Base-by-base conservation (phyloP, 257 asterid genomes). In the Dorcoceras hygrometricum region DNA sequence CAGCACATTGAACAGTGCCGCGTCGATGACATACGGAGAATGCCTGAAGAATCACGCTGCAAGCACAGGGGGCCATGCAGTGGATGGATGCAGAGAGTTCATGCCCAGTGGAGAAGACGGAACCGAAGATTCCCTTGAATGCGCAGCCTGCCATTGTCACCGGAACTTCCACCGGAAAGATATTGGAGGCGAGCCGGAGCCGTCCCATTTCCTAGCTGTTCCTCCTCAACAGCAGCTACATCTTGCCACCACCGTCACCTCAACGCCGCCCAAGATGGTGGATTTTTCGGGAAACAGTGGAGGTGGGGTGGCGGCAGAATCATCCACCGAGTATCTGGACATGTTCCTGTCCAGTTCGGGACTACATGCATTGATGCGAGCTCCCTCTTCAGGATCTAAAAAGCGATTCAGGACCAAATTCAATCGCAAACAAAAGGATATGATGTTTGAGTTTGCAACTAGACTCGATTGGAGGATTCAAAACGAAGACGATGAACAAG, bases 31-130 rank as follows among this genome's bases (percentile, higher is more conserved):
- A 0, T 70, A 75, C 27, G 65, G 66, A 43, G 76, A 75, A 23
- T 75, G 79, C n/a, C 55, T 75, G 56, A 75, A 65, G 59, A 75
- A 75, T 32, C 79, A 75, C 27, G 79, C 72, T 10, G 79, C 79
- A 10, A 75, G 76, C 39, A 57, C 69, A 53, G 79, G 79, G 0
- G 72, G 72, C 50, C 72, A 70, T 32, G 79, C 76, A 0, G 32
- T 75, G 22, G 79, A 75, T 63, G 75, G 79, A 31, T 75, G 79
- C 11, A 71, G 79, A 31, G 79, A 75, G 50, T 75, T 75, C 27
- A 75, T 75, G 69, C 66, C 76, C 73, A 7, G 39, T 62, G 5
- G 64, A 57, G 34, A 57, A n/a, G 8, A 16, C 29, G 31, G 48
- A 68, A 20, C 74, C 78, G 72, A 65, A 62, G 39, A 11, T 10